Evolutionary conservation across 2,329 filamentous ascomycete genomes (phyloP).

Genomic region (Aureobasidium sp.): DNA sequence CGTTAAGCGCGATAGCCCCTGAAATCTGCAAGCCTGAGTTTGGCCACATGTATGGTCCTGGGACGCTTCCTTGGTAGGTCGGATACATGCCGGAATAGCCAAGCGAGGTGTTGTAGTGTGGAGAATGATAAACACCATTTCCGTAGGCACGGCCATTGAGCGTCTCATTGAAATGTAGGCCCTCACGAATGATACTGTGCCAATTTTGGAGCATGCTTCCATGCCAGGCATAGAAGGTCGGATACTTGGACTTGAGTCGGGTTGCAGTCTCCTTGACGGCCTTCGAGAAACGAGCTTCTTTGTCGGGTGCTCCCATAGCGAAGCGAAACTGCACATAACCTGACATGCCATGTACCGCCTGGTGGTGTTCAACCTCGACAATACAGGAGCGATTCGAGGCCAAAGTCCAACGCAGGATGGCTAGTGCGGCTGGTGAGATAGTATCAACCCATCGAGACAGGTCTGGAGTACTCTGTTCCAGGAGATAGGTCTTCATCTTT

Average conservation of each 20-base stretch:
- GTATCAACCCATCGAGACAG: constrained; percentile 46
- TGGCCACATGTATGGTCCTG: constrained; percentile 44
- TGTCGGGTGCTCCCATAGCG: constrained; percentile 79
- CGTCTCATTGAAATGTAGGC: constrained; percentile 60
- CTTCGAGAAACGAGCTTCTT: constrained; percentile 64
- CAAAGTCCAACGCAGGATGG: constrained; percentile 76
- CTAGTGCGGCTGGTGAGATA: constrained; percentile 57
- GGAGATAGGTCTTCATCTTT: constrained; percentile 46
- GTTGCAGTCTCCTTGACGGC: constrained; percentile 45
- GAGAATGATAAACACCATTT: constrained; percentile 74
- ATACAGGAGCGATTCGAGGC: constrained; percentile 86
- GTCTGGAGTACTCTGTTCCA: constrained; percentile 28
- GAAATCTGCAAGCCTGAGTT: constrained; percentile 54
- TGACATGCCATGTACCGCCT: constrained; percentile 51
- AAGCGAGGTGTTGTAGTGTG: constrained; percentile 46
- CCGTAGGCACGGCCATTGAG: constrained; percentile 63
- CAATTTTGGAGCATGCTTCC: constrained; percentile 70
- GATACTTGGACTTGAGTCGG: constrained; percentile 38
- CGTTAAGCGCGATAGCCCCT: constrained; percentile 64
- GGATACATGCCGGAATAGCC: constrained; percentile 34
- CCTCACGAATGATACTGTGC: constrained; percentile 81
- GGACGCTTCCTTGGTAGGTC: not conserved
- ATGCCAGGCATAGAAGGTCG: constrained; percentile 81
- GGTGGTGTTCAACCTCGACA: constrained; percentile 54
- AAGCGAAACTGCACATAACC: constrained; percentile 76